Base-by-base conservation (phyloP, 2,329 filamentous ascomycete genomes). In the Verruconis gallopava region DNA sequence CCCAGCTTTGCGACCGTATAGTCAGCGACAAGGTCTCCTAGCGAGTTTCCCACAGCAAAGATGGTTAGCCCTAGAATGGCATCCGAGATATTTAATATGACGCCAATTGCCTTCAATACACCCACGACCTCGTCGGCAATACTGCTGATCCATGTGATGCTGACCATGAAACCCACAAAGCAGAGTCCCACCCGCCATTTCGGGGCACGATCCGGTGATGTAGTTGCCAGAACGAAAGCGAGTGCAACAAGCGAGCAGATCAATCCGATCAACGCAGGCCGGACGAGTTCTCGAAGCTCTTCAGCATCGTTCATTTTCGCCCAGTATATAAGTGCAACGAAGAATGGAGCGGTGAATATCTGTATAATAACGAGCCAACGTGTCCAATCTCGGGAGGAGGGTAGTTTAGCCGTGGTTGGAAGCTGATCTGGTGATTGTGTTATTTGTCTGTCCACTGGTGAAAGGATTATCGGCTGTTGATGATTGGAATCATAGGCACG, bases 121-220 rank as follows among this genome's bases (percentile, higher is more conserved):
- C 85, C 88, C 4, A 98, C 91, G 4, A 98, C 91, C 65, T 98
- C 89, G 25, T 85, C 85, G 2, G 91, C 89, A 51, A 98, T 86
- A 1, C 85, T 91, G 30, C 85, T 91, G 51, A 96, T 95, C 91
- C 93, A 98, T 18, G 85, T 82, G 44, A 96, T 91, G 47, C 82
- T 79, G 45, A 96, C 93, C 5, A 81, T 67, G 55, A 98, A 98
- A 4, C 93, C 91, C 25, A 93, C 66, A 53, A 94, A 85, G 55
- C 86, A 93, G 36, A 96, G 70, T 18, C 89, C 55, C 38, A 79
- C 80, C 45, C 88, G 81, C 59, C 84, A 84, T 48, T 71, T 75
- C 0, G 84, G 81, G 21, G 79, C 77, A 22, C 70, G 72, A 38
- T 75, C 67, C 5, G 79, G 70, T 1, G 72, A 74, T 0, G 88